Percentiles rank a stretch among this genome's conserved stretches.
phyloP scores from a whole-genome alignment of 352 stramenopile genomes.

The Globisporangium ultimum region DNA sequence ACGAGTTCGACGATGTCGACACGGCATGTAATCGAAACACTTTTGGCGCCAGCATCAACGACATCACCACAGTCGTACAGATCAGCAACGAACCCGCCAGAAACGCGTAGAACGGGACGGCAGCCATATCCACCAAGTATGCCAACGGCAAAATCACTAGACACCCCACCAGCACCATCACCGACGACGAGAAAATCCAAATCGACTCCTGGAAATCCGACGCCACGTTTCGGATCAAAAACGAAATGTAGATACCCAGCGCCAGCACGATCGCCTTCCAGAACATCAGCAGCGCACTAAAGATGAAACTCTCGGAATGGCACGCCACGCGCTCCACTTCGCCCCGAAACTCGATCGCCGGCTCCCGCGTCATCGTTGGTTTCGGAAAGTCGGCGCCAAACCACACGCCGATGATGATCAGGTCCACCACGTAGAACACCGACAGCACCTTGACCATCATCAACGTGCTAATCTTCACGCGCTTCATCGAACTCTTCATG shows the following conservation, averaged over 20 bases:
- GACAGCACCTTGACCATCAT: no score
- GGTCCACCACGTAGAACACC: no score
- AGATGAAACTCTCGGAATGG: conserved; percentile 13
- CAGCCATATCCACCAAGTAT: conserved; percentile 32
- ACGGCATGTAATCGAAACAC: conserved; percentile 16
- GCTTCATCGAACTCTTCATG: conserved; percentile 31
- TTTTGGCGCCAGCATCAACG: conserved; percentile 30
- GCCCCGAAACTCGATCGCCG: background rate
- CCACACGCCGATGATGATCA: no score
- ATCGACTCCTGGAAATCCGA: conserved; percentile 12
- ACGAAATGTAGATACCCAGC: conserved; percentile 7
- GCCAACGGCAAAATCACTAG: conserved; percentile 33
- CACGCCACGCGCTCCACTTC: background rate
- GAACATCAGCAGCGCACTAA: conserved; percentile 10
- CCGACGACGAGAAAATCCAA: conserved; percentile 23
- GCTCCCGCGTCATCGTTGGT: no score
- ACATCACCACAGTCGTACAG: conserved; percentile 21
- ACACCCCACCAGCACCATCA: conserved; percentile 25
- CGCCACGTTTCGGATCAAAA: conserved; percentile 10
- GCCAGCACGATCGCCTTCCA: conserved; percentile 7
- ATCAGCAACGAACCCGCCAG: conserved; percentile 19
- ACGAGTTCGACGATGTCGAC: background rate
- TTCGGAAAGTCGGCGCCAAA: no score
- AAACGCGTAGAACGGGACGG: conserved; percentile 24
- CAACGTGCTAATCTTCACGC: no score